Base-by-base conservation (phyloP, 345 rosid genomes). In the Pseudoturritis turrita region DNA sequence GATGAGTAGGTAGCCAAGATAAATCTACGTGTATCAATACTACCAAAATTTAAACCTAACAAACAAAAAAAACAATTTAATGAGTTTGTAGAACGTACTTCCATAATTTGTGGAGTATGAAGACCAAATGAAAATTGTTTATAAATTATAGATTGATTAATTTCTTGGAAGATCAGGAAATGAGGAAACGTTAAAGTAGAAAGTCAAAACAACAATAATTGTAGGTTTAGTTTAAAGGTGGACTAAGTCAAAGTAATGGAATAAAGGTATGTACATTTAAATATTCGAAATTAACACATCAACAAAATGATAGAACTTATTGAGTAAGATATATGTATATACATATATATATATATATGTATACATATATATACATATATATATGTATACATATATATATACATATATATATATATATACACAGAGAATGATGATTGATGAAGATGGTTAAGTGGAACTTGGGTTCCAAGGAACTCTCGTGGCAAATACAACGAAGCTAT, bases 1-100 rank as follows among this genome's bases (percentile, higher is more conserved):
- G 35, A 60, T 50, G 35, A 52, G 74, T 75, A 60, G 79, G 74
- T 75, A 52, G 70, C 74, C 78, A 68, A 75, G 43, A 68, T 35
- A 43, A 75, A 75, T 69, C 78, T 58, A 75, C 56, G 68, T 67
- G 56, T 68, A 67, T 60, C 74, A 52, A 26, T 25, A 59, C 74
- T 75, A 75, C 78, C 78, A 68, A 61, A 19, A 60, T 60, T 9
- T 41, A 49, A 39, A 66, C 73, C 68, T 67, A 59, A 59, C 68
- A 50, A 10, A 60, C 6, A 60, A 10, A 10, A 47, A 4, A 25
- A 6, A 5, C 13, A 21, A 40, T 17, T 47, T 41, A 14, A 35
- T 44, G 13, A 51, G 7, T 59, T n/a, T 39, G 23, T 51, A 31
- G 6, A 67, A 28, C 18, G 31, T 43, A 60, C 49, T 29, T 43